Conservation (phyloP, 345 rosid genomes). For the Aquilaria malaccensis region DNA sequence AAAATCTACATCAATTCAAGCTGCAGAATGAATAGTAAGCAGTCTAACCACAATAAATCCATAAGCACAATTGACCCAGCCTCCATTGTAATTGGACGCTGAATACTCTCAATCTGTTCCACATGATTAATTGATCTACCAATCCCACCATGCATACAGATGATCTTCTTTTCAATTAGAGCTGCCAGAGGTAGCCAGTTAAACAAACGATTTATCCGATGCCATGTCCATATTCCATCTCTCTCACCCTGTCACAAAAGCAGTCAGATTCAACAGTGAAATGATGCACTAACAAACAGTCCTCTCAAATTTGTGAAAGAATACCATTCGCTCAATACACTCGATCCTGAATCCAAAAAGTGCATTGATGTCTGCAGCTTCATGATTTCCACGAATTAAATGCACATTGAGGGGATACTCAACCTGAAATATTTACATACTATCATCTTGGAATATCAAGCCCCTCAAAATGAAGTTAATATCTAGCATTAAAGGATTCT, state of each 20-base stretch:
- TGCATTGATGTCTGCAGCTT: slow-evolving; percentile 96
- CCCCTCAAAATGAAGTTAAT: slow-evolving; percentile 11
- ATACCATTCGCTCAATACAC: slow-evolving; percentile 94
- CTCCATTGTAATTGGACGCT: slow-evolving; percentile 93
- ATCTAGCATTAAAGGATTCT: slow-evolving; percentile 8
- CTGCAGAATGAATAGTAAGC: slow-evolving; percentile 9
- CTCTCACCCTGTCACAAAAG: slow-evolving; percentile 57
- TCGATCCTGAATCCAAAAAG: slow-evolving; percentile 92
- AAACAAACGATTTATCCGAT: slow-evolving; percentile 81
- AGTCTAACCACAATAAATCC: slow-evolving; percentile 80
- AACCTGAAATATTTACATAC: slow-evolving; percentile 41
- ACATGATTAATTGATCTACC: slow-evolving; percentile 91
- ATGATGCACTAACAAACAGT: slow-evolving; percentile 16
- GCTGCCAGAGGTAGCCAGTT: slow-evolving; percentile 96
- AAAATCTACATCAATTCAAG: slow-evolving; percentile 1
- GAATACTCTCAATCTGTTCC: slow-evolving; percentile 83
- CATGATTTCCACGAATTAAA: slow-evolving; percentile 93
- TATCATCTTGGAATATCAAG: slow-evolving; percentile 10
- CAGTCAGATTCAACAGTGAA: slow-evolving; percentile 2
- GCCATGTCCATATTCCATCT: slow-evolving; percentile 97
- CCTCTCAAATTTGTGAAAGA: slow-evolving; percentile 1
- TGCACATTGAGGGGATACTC: slow-evolving; percentile 81
- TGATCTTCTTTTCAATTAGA: slow-evolving; percentile 78
- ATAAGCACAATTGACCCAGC: slow-evolving; percentile 89
- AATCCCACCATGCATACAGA: slow-evolving; percentile 97